Conservation (phyloP, 148 eudicot species). For the Salicornia ramosissima region DNA sequence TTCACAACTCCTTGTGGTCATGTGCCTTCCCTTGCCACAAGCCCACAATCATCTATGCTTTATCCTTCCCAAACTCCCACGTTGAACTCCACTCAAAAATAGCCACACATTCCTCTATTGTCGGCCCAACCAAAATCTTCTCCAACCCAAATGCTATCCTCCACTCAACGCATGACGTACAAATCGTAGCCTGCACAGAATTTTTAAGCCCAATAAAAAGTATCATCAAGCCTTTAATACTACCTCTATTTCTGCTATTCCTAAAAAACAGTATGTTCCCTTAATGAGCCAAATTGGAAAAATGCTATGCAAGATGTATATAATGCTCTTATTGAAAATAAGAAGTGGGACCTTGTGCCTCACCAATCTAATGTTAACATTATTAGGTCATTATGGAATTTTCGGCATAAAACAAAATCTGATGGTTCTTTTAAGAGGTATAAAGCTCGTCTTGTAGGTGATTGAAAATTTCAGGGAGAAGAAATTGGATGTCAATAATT, state of each 20-base stretch:
- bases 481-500: background rate
- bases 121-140: background rate
- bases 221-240: background rate
- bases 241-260: background rate
- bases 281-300: background rate
- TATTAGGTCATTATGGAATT: background rate
- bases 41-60: too few relatives aligned
- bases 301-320: background rate
- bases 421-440: background rate
- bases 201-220: background rate
- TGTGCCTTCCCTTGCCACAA: too few relatives aligned
- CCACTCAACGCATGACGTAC: background rate
- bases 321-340: background rate
- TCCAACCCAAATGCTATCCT: background rate
- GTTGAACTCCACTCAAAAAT: background rate
- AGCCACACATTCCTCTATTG: background rate
- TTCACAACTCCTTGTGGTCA: too few relatives aligned
- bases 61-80: background rate
- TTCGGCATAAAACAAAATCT: background rate
- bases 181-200: background rate
- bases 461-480: background rate
- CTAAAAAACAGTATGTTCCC: background rate
- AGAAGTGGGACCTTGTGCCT: background rate
- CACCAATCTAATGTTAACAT: background rate
- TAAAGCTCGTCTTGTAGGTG: too few relatives aligned